phyloP scores from a whole-genome alignment of 2,329 filamentous ascomycete genomes.

The Cordyceps fumosorosea region DNA sequence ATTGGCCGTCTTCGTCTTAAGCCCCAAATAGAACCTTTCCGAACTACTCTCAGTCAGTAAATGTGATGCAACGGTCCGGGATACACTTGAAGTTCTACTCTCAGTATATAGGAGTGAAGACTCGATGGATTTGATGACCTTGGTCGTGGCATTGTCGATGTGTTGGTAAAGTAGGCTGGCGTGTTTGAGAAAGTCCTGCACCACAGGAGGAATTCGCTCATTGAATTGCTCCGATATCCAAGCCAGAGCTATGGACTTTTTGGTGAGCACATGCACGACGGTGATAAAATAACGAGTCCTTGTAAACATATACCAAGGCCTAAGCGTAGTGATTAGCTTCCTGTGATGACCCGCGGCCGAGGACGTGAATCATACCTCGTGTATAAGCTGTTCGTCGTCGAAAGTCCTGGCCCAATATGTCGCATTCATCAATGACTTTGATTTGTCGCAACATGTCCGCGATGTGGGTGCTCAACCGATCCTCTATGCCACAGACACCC shows the following conservation, averaged over 20 bases:
- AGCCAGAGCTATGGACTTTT: not conserved
- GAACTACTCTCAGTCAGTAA: not conserved
- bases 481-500: not conserved
- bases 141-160: not conserved
- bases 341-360: not conserved
- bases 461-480: not conserved
- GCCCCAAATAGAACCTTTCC: not conserved
- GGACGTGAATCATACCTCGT: not conserved
- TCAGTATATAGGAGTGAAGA: not conserved
- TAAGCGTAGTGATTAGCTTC: not conserved
- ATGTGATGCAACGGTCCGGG: not conserved
- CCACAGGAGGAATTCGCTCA: constrained; percentile 5
- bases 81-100: not conserved
- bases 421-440: not conserved
- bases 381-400: not conserved
- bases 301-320: not conserved
- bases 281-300: not conserved
- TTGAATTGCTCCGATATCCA: constrained; percentile 9
- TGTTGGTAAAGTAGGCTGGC: not conserved
- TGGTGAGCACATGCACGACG: not conserved
- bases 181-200: constrained; percentile 1
- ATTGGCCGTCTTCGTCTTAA: not conserved
- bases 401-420: not conserved
- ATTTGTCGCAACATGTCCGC: not conserved
- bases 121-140: not conserved